Evolutionary conservation across 2,329 filamentous ascomycete genomes (phyloP).

Genomic region (Parascedosporium putredinis): DNA sequence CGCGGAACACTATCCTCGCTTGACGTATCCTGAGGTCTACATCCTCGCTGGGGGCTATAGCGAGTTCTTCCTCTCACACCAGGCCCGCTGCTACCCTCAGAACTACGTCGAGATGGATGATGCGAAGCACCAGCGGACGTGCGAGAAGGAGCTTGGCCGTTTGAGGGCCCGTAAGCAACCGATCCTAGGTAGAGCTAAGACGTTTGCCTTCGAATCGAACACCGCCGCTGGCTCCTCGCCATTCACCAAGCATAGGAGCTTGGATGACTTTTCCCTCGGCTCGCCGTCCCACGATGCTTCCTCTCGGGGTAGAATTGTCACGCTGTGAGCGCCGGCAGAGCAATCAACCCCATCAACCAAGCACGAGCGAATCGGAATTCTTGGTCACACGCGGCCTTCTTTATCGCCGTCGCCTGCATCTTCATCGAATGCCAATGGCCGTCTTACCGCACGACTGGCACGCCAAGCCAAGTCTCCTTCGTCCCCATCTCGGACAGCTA

Average conservation of each 20-base stretch:
- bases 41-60: slow-evolving; percentile 96
- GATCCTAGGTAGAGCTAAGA: slow-evolving; percentile 68
- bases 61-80: slow-evolving; percentile 74
- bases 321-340: not conserved
- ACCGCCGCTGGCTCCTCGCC: not conserved
- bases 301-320: slow-evolving; percentile 2
- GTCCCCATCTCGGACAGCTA: not conserved
- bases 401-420: not conserved
- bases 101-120: slow-evolving; percentile 96
- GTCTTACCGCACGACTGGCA: too few species aligned
- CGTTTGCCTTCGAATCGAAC: slow-evolving; percentile 72
- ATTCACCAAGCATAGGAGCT: slow-evolving; percentile 4
- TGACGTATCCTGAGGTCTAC: slow-evolving; percentile 96
- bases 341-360: not conserved
- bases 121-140: slow-evolving; percentile 82
- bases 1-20: slow-evolving; percentile 70
- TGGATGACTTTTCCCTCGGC: slow-evolving; percentile 6
- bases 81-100: slow-evolving; percentile 76
- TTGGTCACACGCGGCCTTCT: not conserved
- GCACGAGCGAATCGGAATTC: not conserved
- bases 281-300: not conserved
- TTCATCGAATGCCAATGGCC: not conserved
- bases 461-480: too few species aligned
- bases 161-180: slow-evolving; percentile 75
- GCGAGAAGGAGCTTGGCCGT: slow-evolving; percentile 88